Conservation (phyloP, 768 basidiomycete genomes). For the Austroboletus eburneus region DNA sequence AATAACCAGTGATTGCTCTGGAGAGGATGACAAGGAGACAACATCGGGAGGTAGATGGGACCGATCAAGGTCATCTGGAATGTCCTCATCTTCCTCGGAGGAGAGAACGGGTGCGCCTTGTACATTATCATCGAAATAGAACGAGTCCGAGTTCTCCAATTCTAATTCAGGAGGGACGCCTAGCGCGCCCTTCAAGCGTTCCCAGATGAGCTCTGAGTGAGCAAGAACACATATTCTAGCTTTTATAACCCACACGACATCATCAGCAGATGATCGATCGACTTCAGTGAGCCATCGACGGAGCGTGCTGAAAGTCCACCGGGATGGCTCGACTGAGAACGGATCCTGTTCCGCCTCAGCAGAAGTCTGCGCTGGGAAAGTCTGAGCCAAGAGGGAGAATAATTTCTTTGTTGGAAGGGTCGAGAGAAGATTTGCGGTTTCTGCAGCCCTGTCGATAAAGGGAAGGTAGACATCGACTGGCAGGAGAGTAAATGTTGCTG, state of each 20-base stretch:
- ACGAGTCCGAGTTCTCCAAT: constrained; percentile 40
- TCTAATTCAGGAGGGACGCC: constrained; percentile 86
- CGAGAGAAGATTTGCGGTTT: constrained; percentile 67
- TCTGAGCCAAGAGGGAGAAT: constrained; percentile 70
- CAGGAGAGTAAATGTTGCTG: constrained; percentile 68
- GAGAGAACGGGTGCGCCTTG: neutral
- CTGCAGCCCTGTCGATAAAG: constrained; percentile 77
- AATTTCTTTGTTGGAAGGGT: constrained; percentile 64
- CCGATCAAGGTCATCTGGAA: neutral
- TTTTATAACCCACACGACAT: no score
- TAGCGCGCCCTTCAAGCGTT: constrained; percentile 80
- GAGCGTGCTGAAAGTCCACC: no score
- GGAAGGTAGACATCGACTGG: constrained; percentile 79
- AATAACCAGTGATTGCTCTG: constrained; percentile 32
- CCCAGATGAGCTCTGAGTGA: constrained; percentile 92
- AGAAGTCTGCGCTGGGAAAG: constrained; percentile 42
- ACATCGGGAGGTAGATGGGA: neutral
- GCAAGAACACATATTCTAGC: no score
- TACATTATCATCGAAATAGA: neutral
- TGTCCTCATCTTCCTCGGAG: neutral
- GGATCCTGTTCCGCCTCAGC: constrained; percentile 27
- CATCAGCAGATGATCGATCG: no score
- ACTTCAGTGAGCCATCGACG: no score
- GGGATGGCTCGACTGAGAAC: no score
- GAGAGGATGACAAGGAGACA: constrained; percentile 13